Evolutionary conservation across 805 yeast genomes (phyloP), one percentile per base, ranked within the genome.

Genomic region (Wickerhamiella allomyrinae): DNA sequence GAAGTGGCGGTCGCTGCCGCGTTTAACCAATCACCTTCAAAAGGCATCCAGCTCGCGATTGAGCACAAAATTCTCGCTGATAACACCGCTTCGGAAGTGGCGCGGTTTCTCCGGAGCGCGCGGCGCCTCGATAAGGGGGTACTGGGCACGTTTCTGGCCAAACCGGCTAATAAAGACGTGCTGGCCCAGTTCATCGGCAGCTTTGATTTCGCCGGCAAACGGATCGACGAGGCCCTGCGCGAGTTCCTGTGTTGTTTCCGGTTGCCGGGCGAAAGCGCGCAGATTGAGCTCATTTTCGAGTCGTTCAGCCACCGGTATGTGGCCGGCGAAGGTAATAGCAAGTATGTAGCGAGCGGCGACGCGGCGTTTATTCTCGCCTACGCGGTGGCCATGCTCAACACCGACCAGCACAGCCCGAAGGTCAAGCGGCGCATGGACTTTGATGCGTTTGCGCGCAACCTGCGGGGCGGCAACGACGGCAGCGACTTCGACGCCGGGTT

Each of bases 221-320:
- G 98, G 54, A 89, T 93, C 2, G 99, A 91, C 59, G 96, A 89
- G 60, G 95, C 95, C 0, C 66, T 91, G 41, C 71, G 99, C 54
- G 69, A 82, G 43, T 60, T 91, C 46, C 67, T 93, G 50, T 80
- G 82, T 43, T 73, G 81, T 17, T 89, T 91, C 57, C 73, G 98
- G 58, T 68, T 91, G 39, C 97, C 97, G 1, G 99, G 99, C 46
- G 99, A 91, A 62, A 81, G 96, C 0, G 97, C 86, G 56, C 95
- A 85, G 59, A 91, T 91, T 57, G 98, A 91, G 59, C 71, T 95
- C 53, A 74, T 89, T 13, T 79, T 91, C 22, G 96, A 89, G 54
- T 67, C 75, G 5, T 91, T 91, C 60, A 86, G 94, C 2, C 77
- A 76, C 34, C 74, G 82, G 45, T 91, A 84, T 60, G 81, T 83